Conservation (phyloP, 2,329 filamentous ascomycete species). For the Aspergillus brunneoviolaceus region DNA sequence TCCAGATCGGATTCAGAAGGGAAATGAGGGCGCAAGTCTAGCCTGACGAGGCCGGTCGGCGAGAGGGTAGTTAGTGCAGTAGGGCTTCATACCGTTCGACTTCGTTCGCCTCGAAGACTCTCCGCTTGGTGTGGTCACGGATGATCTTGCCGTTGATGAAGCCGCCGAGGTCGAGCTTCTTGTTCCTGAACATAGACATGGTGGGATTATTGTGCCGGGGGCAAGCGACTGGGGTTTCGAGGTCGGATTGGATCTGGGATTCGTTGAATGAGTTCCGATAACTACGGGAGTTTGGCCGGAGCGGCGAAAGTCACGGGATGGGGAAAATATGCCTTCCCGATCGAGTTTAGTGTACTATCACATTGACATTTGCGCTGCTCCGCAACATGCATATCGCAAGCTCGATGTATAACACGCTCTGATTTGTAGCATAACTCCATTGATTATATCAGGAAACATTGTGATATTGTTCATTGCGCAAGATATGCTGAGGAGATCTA, state of each 20-base stretch:
- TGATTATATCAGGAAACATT: too few species aligned
- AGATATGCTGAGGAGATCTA: too few species aligned
- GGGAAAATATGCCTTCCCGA: not conserved
- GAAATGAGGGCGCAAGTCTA: not conserved
- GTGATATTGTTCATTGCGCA: too few species aligned
- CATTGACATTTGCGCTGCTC: not conserved
- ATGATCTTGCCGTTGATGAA: constrained; percentile 84
- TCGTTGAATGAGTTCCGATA: not conserved
- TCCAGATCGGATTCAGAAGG: not conserved
- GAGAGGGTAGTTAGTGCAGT: not conserved
- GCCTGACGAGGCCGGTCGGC: not conserved
- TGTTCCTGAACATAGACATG: constrained; percentile 84
- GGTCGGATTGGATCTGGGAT: not conserved
- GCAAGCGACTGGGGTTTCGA: not conserved
- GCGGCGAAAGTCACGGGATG: constrained; percentile 21
- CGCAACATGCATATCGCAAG: not conserved
- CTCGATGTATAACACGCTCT: too few species aligned
- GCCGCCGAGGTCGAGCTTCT: constrained; percentile 84
- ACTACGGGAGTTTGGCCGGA: constrained; percentile 12
- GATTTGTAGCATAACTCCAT: not conserved
- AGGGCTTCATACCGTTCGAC: constrained; percentile 68
- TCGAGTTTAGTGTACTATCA: constrained; percentile 1
- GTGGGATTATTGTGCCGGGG: constrained; percentile 30
- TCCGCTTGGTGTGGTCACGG: constrained; percentile 94
- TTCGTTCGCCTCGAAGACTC: constrained; percentile 83